A percentile compares a stretch with the other conserved stretches of the same genome.
phyloP scores from a whole-genome alignment of 1,284 basidiomycete species.

The Apiotrichum montevideense region DNA sequence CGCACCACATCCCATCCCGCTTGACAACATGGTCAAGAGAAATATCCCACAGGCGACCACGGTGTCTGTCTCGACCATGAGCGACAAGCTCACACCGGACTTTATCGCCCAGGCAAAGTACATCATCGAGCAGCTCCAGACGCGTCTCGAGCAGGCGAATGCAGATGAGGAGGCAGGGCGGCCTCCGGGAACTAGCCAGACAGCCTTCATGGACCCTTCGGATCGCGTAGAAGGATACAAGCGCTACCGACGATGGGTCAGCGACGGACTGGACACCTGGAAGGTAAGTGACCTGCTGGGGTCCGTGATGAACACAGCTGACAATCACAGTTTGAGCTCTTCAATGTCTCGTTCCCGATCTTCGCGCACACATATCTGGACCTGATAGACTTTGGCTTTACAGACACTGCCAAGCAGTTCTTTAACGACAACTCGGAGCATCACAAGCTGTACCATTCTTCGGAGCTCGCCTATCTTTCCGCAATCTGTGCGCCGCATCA shows the following conservation, averaged over 20 bases:
- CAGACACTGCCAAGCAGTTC: conserved; percentile 79
- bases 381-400: conserved; percentile 81
- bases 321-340: conserved; percentile 72
- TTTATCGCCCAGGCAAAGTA: conserved; percentile 46
- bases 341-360: conserved; percentile 84
- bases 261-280: conserved; percentile 71
- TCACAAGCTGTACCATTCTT: conserved; percentile 63
- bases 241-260: conserved; percentile 64
- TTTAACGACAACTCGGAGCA: conserved; percentile 65
- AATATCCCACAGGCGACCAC: conserved; percentile 52
- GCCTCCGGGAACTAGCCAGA: conserved; percentile 30
- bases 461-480: conserved; percentile 72
- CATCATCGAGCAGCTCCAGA: conserved; percentile 40
- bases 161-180: conserved; percentile 73
- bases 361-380: conserved; percentile 97
- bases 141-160: conserved; percentile 59
- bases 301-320: conserved; percentile 1
- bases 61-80: conserved; percentile 39
- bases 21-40: conserved; percentile 41
- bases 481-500: conserved; percentile 78
- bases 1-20: conserved; percentile 34
- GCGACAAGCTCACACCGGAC: conserved; percentile 41
- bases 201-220: conserved; percentile 64
- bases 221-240: conserved; percentile 66
- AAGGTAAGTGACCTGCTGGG: conserved; percentile 50